Conservation (phyloP, 768 basidiomycete species). For the Dacryopinax primogenitus region DNA sequence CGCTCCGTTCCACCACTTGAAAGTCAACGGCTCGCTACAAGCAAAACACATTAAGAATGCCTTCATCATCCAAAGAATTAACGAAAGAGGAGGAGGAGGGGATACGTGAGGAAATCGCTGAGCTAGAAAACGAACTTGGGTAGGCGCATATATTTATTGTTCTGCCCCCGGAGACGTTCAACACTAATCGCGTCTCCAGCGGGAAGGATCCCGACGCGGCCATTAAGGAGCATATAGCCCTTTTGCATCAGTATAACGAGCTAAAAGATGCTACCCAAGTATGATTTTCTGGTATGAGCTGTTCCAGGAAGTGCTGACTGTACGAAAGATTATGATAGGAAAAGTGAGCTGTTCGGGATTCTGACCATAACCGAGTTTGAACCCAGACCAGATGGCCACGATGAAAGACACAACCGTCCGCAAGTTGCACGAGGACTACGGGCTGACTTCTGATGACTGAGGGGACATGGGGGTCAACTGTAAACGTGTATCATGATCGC, state of each 20-base stretch:
- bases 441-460: conserved; percentile 46
- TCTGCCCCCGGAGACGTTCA: not conserved
- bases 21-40: not conserved
- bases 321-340: conserved; percentile 57
- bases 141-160: conserved; percentile 1
- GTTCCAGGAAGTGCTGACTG: not conserved
- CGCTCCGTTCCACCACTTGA: not conserved
- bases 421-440: conserved; percentile 62
- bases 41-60: not conserved
- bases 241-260: conserved; percentile 67
- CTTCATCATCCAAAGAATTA: not conserved
- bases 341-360: conserved; percentile 35
- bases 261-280: conserved; percentile 76
- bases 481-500: not conserved
- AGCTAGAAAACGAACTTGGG: not conserved
- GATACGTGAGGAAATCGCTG: not conserved
- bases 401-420: conserved; percentile 56
- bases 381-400: conserved; percentile 46
- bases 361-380: conserved; percentile 13
- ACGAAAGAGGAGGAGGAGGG: not conserved
- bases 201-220: conserved; percentile 43
- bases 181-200: conserved; percentile 10
- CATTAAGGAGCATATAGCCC: conserved; percentile 53
- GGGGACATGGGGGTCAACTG: not conserved
- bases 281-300: not conserved